Base-by-base conservation (phyloP, 2,329 filamentous ascomycete genomes). In the Bipolaris oryzae region DNA sequence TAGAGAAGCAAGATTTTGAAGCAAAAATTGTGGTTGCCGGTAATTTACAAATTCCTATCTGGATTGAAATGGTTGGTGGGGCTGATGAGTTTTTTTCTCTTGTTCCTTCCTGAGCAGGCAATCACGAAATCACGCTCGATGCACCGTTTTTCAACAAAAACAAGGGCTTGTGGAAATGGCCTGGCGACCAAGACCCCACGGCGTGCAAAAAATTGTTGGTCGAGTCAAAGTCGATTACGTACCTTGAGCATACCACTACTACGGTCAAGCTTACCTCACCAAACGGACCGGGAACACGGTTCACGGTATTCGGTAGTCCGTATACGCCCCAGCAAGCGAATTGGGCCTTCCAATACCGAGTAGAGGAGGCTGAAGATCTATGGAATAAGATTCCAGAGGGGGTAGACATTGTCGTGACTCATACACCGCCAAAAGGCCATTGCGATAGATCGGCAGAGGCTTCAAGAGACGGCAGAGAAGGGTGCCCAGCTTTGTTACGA, bases 91-190 rank as follows among this genome's bases (percentile, higher is more conserved):
- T 45, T 25, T 18, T 54, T 46, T 10, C 23, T 3, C 25, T 28
- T 28, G 25, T 39, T 33, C n/a, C 18, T n/a, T 31, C 25, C n/a
- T 33, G n/a, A 31, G n/a, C 18, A 89, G 88, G 89, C 25, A 93
- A 92, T 70, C 90, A 92, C 74, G 90, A 92, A 69, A 79, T 90
- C 47, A 89, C 88, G 0, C 82, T 92, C 6, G 89, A 92, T 67
- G 64, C 77, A n/a, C 70, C 78, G 3, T 91, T 89, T 71, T 88
- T 86, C 70, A 65, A 75, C 7, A 72, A 82, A 38, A 79, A 87
- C 63, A 82, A 82, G 0, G 65, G 69, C 1, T 77, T 78, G 50
- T 85, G 87, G 67, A 85, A 87, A 68, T 86, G 85, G 66, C 81
- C 85, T 48, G 67, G 71, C 3, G 78, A 79, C 0, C 84, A 89